Evolutionary conservation across 495 filamentous ascomycete genomes (phyloP), one percentile per base, ranked within the genome.

Genomic region (Aeminium ludgeri): DNA sequence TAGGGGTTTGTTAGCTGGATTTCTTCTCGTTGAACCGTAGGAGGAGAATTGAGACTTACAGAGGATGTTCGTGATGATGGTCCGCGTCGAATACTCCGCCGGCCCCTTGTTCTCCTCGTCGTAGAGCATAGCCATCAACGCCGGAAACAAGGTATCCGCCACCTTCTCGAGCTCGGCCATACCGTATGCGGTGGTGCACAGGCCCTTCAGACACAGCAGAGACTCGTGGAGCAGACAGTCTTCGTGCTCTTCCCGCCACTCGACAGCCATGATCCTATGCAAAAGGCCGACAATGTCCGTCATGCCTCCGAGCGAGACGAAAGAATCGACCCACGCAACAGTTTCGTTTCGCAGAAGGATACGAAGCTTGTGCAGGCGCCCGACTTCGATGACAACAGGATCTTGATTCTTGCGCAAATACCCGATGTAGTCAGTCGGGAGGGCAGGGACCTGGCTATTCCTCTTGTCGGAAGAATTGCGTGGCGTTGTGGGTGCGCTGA

Each of bases 161-260:
- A 95, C 80, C 2, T 72, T 68, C 36, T 78, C 68, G n/a, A 97
- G 73, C 49, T 84, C 78, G 43, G 77, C 67, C 38, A 94, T 65
- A 1, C 85, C 89, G 19, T 80, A 65, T 13, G 78, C 84, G 3
- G 86, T 92, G 12, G 91, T 97, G 62, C 83, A 92, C 1, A 96
- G 73, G 2, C 81, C 89, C 60, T 97, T 97, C 16, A 97, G 70
- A 52, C 91, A 96, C 30, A 95, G 74, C 25, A 97, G 64, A 18
- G 81, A 80, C 59, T 97, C 89, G 47, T 96, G 87, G 10, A 96
- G 69, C 15, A 97, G 69, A 15, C 73, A 74, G 55, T 97, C 89
- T 60, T 97, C 89, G 54, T 97, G 89, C 51, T 97, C 89, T 65
- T 95, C 89, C 53, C 86, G 80, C 89, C 89, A 97, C 57, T 94